phyloP scores from a whole-genome alignment of 176 grass and related monocot genomes.

The Oryza coarctata region DNA sequence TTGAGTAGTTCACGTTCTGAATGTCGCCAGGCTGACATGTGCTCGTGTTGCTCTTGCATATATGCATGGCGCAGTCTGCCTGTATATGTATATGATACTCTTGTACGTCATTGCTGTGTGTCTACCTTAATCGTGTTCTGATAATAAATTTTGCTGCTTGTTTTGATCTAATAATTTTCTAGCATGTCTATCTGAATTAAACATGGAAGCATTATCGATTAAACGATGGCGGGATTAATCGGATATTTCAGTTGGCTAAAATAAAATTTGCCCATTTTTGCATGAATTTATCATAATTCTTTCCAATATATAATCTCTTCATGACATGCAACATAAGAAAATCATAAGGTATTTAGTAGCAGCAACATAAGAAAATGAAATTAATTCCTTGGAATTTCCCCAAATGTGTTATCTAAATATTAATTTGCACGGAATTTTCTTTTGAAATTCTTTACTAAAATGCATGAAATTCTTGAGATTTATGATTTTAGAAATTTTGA shows the following conservation, averaged over 20 bases:
- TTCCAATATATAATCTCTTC: neutral
- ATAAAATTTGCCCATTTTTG: neutral
- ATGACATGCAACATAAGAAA: neutral
- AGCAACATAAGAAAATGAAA: neutral
- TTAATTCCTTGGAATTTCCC: neutral
- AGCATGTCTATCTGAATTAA: no score
- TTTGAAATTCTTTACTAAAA: neutral
- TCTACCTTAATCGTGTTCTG: neutral
- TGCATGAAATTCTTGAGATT: neutral
- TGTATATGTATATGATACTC: neutral
- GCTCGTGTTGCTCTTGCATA: neutral
- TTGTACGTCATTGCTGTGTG: neutral
- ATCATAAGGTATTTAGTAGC: no score
- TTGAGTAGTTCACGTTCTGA: neutral
- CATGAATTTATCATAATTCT: no score
- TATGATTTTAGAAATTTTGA: neutral
- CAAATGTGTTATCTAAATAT: neutral
- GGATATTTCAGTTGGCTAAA: neutral
- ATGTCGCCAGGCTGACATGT: neutral
- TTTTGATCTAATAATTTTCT: neutral
- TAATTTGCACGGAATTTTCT: neutral
- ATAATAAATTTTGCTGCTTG: slow-evolving; percentile 7
- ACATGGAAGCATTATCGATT: no score
- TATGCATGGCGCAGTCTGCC: neutral
- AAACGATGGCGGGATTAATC: neutral